phyloP scores from a whole-genome alignment of 169 alveolate species.

The Cryptosporidium ubiquitum region DNA sequence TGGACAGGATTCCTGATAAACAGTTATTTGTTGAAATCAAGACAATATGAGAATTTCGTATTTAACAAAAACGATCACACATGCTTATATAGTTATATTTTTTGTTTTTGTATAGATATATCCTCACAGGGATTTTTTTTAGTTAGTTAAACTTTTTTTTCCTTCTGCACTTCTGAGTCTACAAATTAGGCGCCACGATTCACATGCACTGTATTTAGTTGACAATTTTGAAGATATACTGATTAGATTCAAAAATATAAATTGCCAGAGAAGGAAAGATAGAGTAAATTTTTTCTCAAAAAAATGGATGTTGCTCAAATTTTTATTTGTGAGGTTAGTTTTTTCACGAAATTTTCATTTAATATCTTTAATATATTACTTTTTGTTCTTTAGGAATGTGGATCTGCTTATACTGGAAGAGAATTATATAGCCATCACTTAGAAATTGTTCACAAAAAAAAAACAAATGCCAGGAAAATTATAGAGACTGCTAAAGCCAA shows the following conservation, averaged over 20 bases:
- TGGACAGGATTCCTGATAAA: constrained; percentile 2
- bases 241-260: not conserved
- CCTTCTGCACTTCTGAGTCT: not conserved
- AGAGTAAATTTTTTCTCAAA: not conserved
- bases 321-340: constrained; percentile 72
- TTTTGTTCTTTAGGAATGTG: constrained; percentile 58
- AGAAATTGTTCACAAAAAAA: constrained; percentile 41
- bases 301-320: constrained; percentile 65
- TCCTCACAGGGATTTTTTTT: not conserved
- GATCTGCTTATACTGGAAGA: constrained; percentile 66
- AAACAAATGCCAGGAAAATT: constrained; percentile 2
- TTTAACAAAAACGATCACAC: not conserved
- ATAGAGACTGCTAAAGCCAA: constrained; percentile 18
- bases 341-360: not conserved
- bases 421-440: constrained; percentile 62
- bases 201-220: constrained; percentile 31
- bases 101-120: not conserved
- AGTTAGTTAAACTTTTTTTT: not conserved
- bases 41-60: not conserved
- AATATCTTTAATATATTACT: not conserved
- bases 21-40: constrained; percentile 28
- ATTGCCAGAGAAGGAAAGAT: not conserved
- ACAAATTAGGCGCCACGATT: constrained; percentile 42
- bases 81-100: not conserved
- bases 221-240: not conserved